Conservation (phyloP, 2,329 filamentous ascomycete species). For the Xylaria sp. region DNA sequence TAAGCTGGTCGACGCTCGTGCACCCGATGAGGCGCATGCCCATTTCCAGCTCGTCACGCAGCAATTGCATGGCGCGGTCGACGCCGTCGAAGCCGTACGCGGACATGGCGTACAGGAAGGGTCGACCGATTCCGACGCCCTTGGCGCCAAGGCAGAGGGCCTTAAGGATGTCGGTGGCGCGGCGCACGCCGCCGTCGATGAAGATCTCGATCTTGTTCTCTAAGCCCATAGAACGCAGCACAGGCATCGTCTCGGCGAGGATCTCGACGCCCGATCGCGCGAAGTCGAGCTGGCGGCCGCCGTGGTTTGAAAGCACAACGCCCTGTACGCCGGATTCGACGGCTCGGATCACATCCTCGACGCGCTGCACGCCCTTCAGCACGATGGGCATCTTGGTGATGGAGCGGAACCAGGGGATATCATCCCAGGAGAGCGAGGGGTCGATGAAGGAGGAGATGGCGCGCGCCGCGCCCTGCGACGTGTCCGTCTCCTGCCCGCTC, state of each 20-base stretch:
- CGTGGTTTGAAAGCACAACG: conserved; percentile 95
- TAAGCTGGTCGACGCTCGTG: conserved; percentile 78
- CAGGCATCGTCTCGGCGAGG: conserved; percentile 91
- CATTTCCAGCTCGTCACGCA: conserved; percentile 99
- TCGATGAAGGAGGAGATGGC: conserved; percentile 98
- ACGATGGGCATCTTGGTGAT: conserved; percentile 96
- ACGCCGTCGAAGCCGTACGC: conserved; percentile 89
- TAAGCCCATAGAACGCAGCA: conserved; percentile 77
- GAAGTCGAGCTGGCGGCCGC: conserved; percentile 92
- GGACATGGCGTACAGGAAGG: conserved; percentile 96
- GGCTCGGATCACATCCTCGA: conserved; percentile 93
- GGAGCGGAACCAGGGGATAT: conserved; percentile 90
- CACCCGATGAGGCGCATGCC: conserved; percentile 95
- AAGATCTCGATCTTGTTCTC: conserved; percentile 86
- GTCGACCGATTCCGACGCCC: conserved; percentile 92
- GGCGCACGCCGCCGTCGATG: conserved; percentile 89
- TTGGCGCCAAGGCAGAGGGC: conserved; percentile 91
- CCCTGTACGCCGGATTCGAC: conserved; percentile 84
- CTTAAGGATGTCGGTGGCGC: conserved; percentile 95
- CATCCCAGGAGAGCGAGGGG: conserved; percentile 90
- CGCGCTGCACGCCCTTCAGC: conserved; percentile 94
- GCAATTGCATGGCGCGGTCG: conserved; percentile 88
- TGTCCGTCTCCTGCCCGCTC: conserved; percentile 79
- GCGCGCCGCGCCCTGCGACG: conserved; percentile 88
- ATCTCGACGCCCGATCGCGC: conserved; percentile 90